Base-by-base conservation (phyloP, 2,329 filamentous ascomycete genomes). In the Pseudocercospora fuligena region DNA sequence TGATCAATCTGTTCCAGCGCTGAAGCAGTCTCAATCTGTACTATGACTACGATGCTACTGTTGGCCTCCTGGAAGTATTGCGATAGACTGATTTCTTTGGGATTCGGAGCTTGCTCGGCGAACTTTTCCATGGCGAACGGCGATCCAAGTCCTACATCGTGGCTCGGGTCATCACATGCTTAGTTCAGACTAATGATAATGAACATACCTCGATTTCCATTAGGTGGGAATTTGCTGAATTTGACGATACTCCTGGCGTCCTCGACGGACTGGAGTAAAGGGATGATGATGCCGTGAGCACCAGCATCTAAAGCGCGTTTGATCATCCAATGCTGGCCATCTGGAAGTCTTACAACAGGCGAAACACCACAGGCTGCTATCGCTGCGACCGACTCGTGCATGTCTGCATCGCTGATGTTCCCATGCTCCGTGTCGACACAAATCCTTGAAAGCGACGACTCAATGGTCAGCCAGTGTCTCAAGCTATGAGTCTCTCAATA, bases 271-370 rank as follows among this genome's bases (percentile, higher is more conserved):
- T 69, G 65, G 9, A 72, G 65, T 8, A 74, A 58, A 3, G 85
- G 86, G 4, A 86, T 85, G 29, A 88, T 78, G 40, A 89, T 82
- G 33, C 86, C 87, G 73, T 89, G 86, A 7, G 87, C 86, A 43
- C 87, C 87, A 53, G 85, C 78, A 70, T 89, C 87, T 43, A 89
- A 80, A 11, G 87, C 87, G 60, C 86, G 79, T 74, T 89, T 88
- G 65, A 88, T 85, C 85, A 88, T 87, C 86, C 85, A 88, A 57
- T 83, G 80, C 77, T 88, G 85, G 64, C 86, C 86, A 27, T 84
- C 85, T 14, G 85, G 81, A 49, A 88, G 83, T 9, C 73, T 77
- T 21, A 84, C 81, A 12, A 83, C 69, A 5, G 82, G 81, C 43
- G 77, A 80, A 25, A 82, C 79, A 12, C 80, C 80, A 61, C 79